Evolutionary conservation across 768 basidiomycete genomes (phyloP).

Genomic region (Mycena polygramma): DNA sequence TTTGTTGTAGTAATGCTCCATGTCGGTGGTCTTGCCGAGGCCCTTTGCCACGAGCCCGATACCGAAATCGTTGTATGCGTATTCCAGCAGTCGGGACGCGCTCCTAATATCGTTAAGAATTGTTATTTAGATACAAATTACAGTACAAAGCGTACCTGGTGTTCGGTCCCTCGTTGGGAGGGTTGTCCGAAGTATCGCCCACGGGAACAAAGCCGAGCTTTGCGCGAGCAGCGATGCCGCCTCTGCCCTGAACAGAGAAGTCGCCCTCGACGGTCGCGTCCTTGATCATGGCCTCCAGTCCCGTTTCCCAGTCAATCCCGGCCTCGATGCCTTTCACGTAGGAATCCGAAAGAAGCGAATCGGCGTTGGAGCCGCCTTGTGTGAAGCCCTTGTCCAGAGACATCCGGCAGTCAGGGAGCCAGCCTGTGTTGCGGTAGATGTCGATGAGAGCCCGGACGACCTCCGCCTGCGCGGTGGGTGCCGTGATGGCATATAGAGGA

Average conservation of each 20-base stretch:
- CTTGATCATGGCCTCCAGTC: conserved; percentile 41
- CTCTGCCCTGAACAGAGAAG: conserved; percentile 31
- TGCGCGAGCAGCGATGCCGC: conserved; percentile 20
- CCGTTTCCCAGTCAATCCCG: conserved; percentile 44
- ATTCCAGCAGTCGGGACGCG: conserved; percentile 35
- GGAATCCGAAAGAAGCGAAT: conserved; percentile 43
- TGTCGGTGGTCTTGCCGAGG: conserved; percentile 25
- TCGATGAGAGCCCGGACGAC: conserved; percentile 44
- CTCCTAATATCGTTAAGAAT: conserved; percentile 24
- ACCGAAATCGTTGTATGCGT: conserved; percentile 38
- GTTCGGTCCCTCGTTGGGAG: conserved; percentile 33
- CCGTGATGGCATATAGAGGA: conserved; percentile 33
- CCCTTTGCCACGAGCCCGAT: conserved; percentile 36
- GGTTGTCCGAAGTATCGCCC: conserved; percentile 27
- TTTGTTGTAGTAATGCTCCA: conserved; percentile 26
- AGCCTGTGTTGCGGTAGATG: conserved; percentile 43
- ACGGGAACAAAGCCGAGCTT: conserved; percentile 29
- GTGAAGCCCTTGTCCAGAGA: conserved; percentile 44
- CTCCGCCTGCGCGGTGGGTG: conserved; percentile 38
- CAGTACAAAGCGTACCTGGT: not conserved
- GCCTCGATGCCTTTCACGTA: conserved; percentile 42
- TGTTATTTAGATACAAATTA: too few species aligned
- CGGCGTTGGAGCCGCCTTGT: conserved; percentile 46
- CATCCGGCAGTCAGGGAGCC: conserved; percentile 46
- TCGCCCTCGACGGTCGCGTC: conserved; percentile 35